Evolutionary conservation across 2,329 filamentous ascomycete genomes (phyloP).

Genomic region (Arthroderma sp.): DNA sequence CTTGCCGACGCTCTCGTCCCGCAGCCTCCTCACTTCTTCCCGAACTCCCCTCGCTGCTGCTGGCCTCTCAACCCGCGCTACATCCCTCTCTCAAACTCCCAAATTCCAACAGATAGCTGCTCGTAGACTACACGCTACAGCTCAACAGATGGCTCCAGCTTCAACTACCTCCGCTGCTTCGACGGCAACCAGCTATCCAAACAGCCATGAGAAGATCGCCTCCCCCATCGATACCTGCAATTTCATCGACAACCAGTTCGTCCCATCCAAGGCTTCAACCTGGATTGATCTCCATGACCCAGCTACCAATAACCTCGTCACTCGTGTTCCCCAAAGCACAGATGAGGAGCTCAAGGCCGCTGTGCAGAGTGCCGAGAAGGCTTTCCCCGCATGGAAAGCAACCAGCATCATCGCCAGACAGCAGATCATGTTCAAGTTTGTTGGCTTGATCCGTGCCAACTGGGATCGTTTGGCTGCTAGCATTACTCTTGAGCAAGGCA

Average conservation of each 20-base stretch:
- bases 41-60: not conserved
- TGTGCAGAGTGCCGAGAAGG: slow-evolving; percentile 49
- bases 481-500: slow-evolving; percentile 55
- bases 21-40: slow-evolving; percentile 5
- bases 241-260: slow-evolving; percentile 53
- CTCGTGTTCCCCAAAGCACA: slow-evolving; percentile 52
- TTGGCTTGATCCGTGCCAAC: slow-evolving; percentile 48
- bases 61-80: slow-evolving; percentile 22
- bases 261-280: slow-evolving; percentile 42
- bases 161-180: slow-evolving; percentile 28
- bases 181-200: slow-evolving; percentile 36
- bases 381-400: slow-evolving; percentile 48
- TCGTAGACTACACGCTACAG: slow-evolving; percentile 36
- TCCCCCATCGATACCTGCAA: slow-evolving; percentile 42
- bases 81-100: slow-evolving; percentile 16
- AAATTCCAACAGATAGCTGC: slow-evolving; percentile 4
- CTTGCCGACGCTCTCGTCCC: slow-evolving; percentile 25
- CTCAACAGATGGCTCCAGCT: slow-evolving; percentile 27
- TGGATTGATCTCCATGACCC: slow-evolving; percentile 55
- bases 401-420: slow-evolving; percentile 48
- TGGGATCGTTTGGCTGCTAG: slow-evolving; percentile 53
- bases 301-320: slow-evolving; percentile 54
- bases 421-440: slow-evolving; percentile 56
- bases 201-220: slow-evolving; percentile 38
- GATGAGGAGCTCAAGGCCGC: slow-evolving; percentile 49